Evolutionary conservation across 257 asterid genomes (phyloP).

Genomic region (Fraxinus cuspidata): DNA sequence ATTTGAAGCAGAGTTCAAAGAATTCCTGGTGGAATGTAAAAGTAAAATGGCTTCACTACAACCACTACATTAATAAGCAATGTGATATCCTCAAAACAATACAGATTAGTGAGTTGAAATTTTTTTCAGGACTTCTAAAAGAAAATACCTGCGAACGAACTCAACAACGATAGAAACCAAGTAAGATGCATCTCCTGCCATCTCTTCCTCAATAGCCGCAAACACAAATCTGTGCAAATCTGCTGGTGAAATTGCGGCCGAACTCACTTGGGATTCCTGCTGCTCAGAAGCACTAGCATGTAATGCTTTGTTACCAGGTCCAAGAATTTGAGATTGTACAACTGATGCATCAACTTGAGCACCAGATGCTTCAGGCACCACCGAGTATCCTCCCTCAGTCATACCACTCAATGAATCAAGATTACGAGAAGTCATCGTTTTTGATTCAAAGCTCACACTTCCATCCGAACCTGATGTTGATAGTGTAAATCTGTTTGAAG

Average conservation of each 20-base stretch:
- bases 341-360: slow-evolving; percentile 43
- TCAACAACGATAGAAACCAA: slow-evolving; percentile 74
- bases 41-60: background rate
- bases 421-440: slow-evolving; percentile 27
- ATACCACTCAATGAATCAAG: slow-evolving; percentile 43
- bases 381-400: slow-evolving; percentile 35
- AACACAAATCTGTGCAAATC: slow-evolving; percentile 70
- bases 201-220: slow-evolving; percentile 84
- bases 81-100: background rate
- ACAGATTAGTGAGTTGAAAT: background rate
- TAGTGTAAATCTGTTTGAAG: slow-evolving; percentile 36
- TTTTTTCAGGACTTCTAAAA: background rate
- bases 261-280: slow-evolving; percentile 55
- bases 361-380: slow-evolving; percentile 39
- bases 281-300: slow-evolving; percentile 51
- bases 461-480: slow-evolving; percentile 60
- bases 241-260: slow-evolving; percentile 72
- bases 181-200: slow-evolving; percentile 87
- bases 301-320: slow-evolving; percentile 42
- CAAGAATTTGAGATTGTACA: slow-evolving; percentile 46
- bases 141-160: slow-evolving; percentile 78
- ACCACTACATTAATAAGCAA: background rate
- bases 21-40: background rate
- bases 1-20: background rate
- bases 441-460: slow-evolving; percentile 30